phyloP scores from a whole-genome alignment of 148 eudicot genomes.

The Silene uniflora region DNA sequence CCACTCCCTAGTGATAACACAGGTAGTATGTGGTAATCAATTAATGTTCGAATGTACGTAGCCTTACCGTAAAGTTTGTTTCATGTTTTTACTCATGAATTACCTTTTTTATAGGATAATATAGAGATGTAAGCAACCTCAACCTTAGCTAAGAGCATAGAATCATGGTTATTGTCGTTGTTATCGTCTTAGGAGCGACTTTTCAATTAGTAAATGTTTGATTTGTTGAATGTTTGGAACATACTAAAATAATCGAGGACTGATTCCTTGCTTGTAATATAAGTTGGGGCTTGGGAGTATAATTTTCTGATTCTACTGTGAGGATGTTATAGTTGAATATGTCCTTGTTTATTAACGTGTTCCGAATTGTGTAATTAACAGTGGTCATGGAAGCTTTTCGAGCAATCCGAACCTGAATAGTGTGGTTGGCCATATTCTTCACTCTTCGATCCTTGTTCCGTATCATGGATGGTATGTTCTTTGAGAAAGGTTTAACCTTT shows the following conservation, averaged over 20 bases:
- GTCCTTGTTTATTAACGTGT: constrained; percentile 13
- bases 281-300: neutral
- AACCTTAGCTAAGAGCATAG: neutral
- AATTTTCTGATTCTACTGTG: neutral
- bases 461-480: constrained; percentile 75
- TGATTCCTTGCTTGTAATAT: constrained; percentile 7
- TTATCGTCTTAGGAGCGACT: too few species aligned
- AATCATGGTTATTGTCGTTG: neutral
- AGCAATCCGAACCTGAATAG: constrained; percentile 57
- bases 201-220: neutral
- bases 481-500: neutral
- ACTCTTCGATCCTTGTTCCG: constrained; percentile 80
- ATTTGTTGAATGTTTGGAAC: too few species aligned
- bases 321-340: neutral
- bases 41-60: neutral
- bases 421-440: constrained; percentile 67
- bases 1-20: neutral
- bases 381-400: constrained; percentile 91
- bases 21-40: too few species aligned
- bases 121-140: neutral
- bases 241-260: neutral
- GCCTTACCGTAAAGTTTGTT: neutral
- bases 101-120: neutral
- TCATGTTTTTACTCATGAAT: neutral
- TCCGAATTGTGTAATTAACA: constrained; percentile 22